Evolutionary conservation across 225 moss, liverwort and hornwort species (phyloP).

Genomic region (Physcomitrellopsis africana): DNA sequence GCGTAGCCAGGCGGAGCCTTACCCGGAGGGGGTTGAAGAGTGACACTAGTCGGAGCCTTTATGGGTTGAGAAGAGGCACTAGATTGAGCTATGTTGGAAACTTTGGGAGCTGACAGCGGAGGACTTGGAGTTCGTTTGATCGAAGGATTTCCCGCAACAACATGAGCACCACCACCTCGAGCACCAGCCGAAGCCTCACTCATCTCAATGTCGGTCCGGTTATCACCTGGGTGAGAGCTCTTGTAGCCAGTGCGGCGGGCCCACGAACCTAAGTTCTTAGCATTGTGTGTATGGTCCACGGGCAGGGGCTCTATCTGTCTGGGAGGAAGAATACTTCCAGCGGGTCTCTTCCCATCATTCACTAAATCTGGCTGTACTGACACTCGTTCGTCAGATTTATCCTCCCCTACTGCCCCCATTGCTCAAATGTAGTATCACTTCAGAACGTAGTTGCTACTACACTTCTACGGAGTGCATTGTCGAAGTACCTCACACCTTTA

Average conservation of each 20-base stretch:
- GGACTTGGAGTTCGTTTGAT: conserved; percentile 1
- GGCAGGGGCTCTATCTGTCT: conserved; percentile 58
- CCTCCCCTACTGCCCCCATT: conserved; percentile 30
- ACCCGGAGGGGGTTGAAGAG: background rate
- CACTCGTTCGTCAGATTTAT: conserved; percentile 33
- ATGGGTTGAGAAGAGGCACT: conserved; percentile 32
- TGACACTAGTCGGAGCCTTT: conserved; percentile 26
- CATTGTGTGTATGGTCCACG: conserved; percentile 62
- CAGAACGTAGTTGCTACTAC: conserved; percentile 1
- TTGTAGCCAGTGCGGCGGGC: conserved; percentile 80
- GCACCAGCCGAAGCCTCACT: conserved; percentile 26
- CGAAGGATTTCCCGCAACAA: conserved; percentile 28
- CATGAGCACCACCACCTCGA: background rate
- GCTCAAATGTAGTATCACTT: background rate
- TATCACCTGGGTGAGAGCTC: conserved; percentile 60
- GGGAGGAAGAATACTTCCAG: conserved; percentile 46
- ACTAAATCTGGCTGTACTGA: conserved; percentile 32
- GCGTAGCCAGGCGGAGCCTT: conserved; percentile 7
- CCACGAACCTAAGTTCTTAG: conserved; percentile 71
- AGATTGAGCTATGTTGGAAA: background rate
- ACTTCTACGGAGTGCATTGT: conserved; percentile 4
- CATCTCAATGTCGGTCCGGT: conserved; percentile 58
- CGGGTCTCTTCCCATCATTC: conserved; percentile 53
- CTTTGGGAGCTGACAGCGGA: conserved; percentile 22
- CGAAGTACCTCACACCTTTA: background rate